These are phyloP conservation scores for Sungouiella blattae DNA, from an alignment of 805 yeast genomes.

Conservation along the genomic window DNA sequence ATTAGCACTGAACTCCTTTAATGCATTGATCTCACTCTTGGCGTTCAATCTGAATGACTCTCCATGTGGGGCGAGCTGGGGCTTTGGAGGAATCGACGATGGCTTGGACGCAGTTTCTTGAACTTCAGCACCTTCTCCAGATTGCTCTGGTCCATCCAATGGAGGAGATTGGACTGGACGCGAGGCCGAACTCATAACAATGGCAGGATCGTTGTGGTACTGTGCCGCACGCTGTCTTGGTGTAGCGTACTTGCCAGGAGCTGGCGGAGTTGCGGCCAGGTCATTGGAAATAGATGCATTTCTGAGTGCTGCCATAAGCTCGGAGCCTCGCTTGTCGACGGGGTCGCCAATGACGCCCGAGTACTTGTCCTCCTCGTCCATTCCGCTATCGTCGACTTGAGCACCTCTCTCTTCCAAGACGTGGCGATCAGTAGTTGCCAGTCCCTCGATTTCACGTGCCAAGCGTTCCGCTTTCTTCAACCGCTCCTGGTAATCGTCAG, in stretches of 20 bases:
- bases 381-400: slow-evolving; percentile 71
- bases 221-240: slow-evolving; percentile 54
- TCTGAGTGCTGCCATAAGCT: slow-evolving; percentile 46
- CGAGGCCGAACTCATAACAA: slow-evolving; percentile 51
- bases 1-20: slow-evolving; percentile 75
- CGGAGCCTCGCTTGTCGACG: slow-evolving; percentile 55
- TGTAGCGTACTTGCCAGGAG: slow-evolving; percentile 48
- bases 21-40: slow-evolving; percentile 63
- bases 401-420: slow-evolving; percentile 89
- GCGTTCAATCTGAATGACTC: slow-evolving; percentile 46
- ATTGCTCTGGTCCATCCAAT: too few species aligned
- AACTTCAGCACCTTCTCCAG: too few species aligned
- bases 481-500: slow-evolving; percentile 69
- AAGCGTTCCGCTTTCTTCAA: slow-evolving; percentile 68
- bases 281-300: slow-evolving; percentile 24
- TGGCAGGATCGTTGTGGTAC: slow-evolving; percentile 62
- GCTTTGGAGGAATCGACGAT: slow-evolving; percentile 8
- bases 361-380: slow-evolving; percentile 95
- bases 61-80: slow-evolving; percentile 13
- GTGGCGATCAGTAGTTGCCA: slow-evolving; percentile 65
- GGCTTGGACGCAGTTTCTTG: slow-evolving; percentile 4
- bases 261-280: slow-evolving; percentile 3
- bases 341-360: slow-evolving; percentile 58
- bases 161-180: too few species aligned
- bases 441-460: slow-evolving; percentile 77